Conservation (phyloP, 1,139 yeast genomes). For the Ogataea hybrid region DNA sequence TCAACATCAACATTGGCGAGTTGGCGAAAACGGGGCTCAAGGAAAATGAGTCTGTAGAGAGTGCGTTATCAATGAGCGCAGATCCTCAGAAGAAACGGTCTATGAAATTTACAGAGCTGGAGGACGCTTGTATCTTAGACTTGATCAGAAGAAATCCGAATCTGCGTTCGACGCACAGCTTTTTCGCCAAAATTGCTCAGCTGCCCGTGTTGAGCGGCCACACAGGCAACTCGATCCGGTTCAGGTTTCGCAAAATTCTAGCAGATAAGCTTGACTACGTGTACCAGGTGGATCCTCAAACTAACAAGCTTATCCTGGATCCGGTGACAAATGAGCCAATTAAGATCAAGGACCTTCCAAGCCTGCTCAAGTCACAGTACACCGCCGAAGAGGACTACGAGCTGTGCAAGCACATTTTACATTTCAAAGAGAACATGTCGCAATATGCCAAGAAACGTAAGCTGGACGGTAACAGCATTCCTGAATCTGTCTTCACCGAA, state of each 20-base stretch:
- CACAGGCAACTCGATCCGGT: slow-evolving; percentile 72
- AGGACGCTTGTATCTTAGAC: slow-evolving; percentile 64
- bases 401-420: slow-evolving; percentile 43
- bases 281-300: slow-evolving; percentile 51
- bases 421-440: slow-evolving; percentile 22
- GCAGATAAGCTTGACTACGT: slow-evolving; percentile 52
- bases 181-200: slow-evolving; percentile 59
- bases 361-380: slow-evolving; percentile 58
- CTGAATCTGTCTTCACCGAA: slow-evolving; percentile 45
- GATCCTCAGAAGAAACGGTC: slow-evolving; percentile 22
- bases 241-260: slow-evolving; percentile 61
- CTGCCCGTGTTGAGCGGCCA: slow-evolving; percentile 51
- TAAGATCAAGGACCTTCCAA: slow-evolving; percentile 44
- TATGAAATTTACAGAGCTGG: slow-evolving; percentile 50
- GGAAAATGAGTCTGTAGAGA: background rate
- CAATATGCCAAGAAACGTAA: slow-evolving; percentile 27
- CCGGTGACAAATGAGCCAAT: slow-evolving; percentile 42
- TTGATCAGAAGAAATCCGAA: slow-evolving; percentile 65
- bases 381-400: slow-evolving; percentile 67
- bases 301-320: slow-evolving; percentile 52
- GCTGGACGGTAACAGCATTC: slow-evolving; percentile 32
- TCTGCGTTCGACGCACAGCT: slow-evolving; percentile 62
- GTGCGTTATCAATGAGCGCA: slow-evolving; percentile 2
- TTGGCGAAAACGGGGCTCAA: slow-evolving; percentile 11
- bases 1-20: slow-evolving; percentile 26